phyloP scores from a whole-genome alignment of 306 rosid species.

The Herpetospermum pedunculosum region DNA sequence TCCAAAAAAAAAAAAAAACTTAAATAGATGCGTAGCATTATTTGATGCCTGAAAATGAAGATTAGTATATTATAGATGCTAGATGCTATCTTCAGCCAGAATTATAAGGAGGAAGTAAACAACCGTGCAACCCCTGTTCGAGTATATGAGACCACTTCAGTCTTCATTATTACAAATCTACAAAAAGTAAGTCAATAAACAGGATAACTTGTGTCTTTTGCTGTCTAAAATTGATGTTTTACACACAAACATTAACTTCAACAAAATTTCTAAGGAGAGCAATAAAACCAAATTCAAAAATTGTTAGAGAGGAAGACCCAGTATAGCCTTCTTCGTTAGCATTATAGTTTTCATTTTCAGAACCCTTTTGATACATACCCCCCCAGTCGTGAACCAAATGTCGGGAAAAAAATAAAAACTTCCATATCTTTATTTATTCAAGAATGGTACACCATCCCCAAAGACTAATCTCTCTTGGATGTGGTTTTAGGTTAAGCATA shows the following conservation, averaged over 20 bases:
- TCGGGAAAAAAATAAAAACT: not conserved
- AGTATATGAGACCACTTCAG: not conserved
- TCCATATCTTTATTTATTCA: not conserved
- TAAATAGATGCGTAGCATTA: not conserved
- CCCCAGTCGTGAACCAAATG: not conserved
- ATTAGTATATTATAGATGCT: not conserved
- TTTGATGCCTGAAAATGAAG: not conserved
- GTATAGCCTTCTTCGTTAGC: not conserved
- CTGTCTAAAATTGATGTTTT: not conserved
- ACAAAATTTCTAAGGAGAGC: not conserved
- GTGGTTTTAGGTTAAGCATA: not conserved
- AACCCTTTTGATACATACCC: not conserved
- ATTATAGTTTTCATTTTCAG: not conserved
- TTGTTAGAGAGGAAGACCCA: not conserved
- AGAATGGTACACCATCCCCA: not conserved
- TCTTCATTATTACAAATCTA: not conserved
- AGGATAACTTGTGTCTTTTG: not conserved
- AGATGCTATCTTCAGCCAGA: not conserved
- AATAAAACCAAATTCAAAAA: not conserved
- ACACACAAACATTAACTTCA: not conserved
- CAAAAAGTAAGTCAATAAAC: not conserved
- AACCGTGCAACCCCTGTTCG: not conserved
- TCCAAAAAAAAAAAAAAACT: not conserved
- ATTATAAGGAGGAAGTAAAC: not conserved
- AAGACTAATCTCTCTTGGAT: not conserved